Evolutionary conservation across 179 eudicot species (phyloP), one percentile per base, ranked within the genome.

Genomic region (Spergularia azorica): DNA sequence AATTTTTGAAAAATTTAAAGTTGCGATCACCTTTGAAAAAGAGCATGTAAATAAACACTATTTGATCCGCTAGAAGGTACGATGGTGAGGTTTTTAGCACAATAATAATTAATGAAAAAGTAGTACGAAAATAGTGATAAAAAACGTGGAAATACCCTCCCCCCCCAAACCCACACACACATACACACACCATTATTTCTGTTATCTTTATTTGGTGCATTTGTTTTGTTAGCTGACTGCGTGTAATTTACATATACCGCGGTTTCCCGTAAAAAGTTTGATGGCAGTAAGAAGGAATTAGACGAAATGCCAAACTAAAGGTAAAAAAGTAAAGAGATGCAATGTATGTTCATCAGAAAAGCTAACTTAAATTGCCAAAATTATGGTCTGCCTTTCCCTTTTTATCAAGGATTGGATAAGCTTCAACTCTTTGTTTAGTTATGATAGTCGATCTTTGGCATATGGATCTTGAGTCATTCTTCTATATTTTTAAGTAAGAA

Each of bases 331-430:
- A 43, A 43, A 43, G 8, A 43, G 8, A 43, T 43, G 48, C 8
- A 43, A 43, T 6, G 32, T 8, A 62, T 50, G 41, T 32, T 6
- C 2, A 17, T 13, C 17, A 50, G 4, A 77, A 77, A 69, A 54
- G 21, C 62, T 26, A 50, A 50, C 54, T 39, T 39, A 71, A 36
- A 48, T 62, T 71, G 76, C 76, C 70, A 57, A 77, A 70, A 63
- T 9, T 63, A 63, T 71, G 71, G 41, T 3, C 63, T 3, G 48
- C 1, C 3, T 71, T 78, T 41, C 65, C 51, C 17, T 56, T 78
- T 78, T 3, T 71, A 21, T 64, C 46, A 78, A 63, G 26, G 48
- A 39, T 71, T 55, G 71, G 71, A 77, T 71, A 70, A 71, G 76
- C 46, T 71, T 78, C 9, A 71, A 13, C 59, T 20, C 16, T 2